phyloP scores from a whole-genome alignment of 2,329 filamentous ascomycete species.

The Alternaria triticina region DNA sequence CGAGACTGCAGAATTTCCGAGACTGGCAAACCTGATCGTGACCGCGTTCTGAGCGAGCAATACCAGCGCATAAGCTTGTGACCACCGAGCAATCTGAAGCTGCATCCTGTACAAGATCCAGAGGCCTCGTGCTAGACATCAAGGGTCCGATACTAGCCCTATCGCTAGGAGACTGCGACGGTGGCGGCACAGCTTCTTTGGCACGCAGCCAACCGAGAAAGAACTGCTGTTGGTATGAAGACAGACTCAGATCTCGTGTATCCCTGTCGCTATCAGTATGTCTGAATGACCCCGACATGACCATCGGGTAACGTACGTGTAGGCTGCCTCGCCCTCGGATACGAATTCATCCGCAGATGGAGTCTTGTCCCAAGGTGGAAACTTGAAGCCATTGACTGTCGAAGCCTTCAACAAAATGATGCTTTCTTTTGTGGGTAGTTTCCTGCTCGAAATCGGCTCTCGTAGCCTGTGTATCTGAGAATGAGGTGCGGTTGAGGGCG shows the following conservation, averaged over 20 bases:
- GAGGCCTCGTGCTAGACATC: slow-evolving; percentile 65
- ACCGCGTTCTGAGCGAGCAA: slow-evolving; percentile 72
- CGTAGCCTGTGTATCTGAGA: slow-evolving; percentile 46
- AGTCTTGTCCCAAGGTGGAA: slow-evolving; percentile 78
- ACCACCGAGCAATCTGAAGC: slow-evolving; percentile 98
- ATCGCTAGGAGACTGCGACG: slow-evolving; percentile 45
- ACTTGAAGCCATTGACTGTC: slow-evolving; percentile 79
- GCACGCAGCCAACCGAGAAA: slow-evolving; percentile 87
- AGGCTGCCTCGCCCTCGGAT: slow-evolving; percentile 59
- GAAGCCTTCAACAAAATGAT: slow-evolving; percentile 79
- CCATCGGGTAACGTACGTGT: slow-evolving; percentile 58
- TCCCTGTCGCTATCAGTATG: slow-evolving; percentile 59
- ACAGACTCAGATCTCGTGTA: slow-evolving; percentile 71
- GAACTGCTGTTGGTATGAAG: slow-evolving; percentile 73
- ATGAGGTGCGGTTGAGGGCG: slow-evolving; percentile 16
- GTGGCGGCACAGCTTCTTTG: slow-evolving; percentile 65
- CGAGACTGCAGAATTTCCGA: background rate
- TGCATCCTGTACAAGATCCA: slow-evolving; percentile 92
- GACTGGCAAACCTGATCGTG: slow-evolving; percentile 65
- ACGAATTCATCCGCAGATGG: slow-evolving; percentile 71
- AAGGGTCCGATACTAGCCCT: slow-evolving; percentile 50
- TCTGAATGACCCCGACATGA: background rate
- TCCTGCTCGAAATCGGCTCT: slow-evolving; percentile 62
- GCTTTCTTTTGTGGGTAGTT: slow-evolving; percentile 72
- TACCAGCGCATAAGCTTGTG: slow-evolving; percentile 86